Conservation (phyloP, 768 basidiomycete genomes). For the Amanita fuliginea region DNA sequence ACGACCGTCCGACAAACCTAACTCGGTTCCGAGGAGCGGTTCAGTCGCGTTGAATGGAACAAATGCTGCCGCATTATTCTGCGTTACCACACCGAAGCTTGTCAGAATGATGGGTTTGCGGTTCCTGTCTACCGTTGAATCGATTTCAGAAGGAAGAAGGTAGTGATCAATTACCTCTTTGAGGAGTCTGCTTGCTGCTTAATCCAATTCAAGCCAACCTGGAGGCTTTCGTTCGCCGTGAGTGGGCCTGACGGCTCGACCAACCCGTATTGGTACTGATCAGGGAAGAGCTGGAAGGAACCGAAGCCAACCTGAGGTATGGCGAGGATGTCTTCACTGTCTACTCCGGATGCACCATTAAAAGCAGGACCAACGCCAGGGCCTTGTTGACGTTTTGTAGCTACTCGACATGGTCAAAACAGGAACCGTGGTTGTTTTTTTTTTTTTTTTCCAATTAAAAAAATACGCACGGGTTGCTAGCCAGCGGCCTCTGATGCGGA, state of each 20-base stretch:
- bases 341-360: conserved; percentile 56
- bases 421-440: not conserved
- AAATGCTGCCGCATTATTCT: conserved; percentile 37
- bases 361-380: conserved; percentile 35
- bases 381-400: conserved; percentile 35
- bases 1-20: not conserved
- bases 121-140: conserved; percentile 23
- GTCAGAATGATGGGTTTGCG: conserved; percentile 44
- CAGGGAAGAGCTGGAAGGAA: conserved; percentile 58
- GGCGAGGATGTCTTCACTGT: conserved; percentile 51
- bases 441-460: too few relatives aligned
- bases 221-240: conserved; percentile 40
- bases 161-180: conserved; percentile 23
- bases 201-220: conserved; percentile 48
- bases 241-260: conserved; percentile 33
- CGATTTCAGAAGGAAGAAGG: not conserved
- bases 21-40: not conserved
- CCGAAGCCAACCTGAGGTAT: conserved; percentile 48
- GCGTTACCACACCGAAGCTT: conserved; percentile 55
- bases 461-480: conserved; percentile 33
- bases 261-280: conserved; percentile 45
- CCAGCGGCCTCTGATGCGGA: conserved; percentile 53
- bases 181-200: conserved; percentile 31
- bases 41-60: conserved; percentile 49
- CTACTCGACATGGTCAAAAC: conserved; percentile 16